These are phyloP conservation scores for Yamadazyma atlantica DNA, from an alignment of 1,139 yeast species.

Conservation along the genomic window DNA sequence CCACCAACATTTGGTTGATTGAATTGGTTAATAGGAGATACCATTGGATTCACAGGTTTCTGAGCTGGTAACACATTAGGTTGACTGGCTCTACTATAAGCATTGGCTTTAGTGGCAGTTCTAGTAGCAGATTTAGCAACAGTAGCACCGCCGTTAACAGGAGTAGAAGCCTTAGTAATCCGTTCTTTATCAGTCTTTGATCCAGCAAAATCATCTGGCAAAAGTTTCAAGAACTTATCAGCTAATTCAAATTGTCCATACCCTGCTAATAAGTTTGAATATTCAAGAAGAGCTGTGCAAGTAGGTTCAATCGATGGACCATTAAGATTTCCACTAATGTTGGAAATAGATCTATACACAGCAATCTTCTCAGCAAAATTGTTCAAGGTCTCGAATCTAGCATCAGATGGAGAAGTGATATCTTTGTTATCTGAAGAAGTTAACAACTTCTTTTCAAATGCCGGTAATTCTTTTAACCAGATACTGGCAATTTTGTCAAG, in stretches of 20 bases:
- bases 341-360: slow-evolving; percentile 62
- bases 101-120: slow-evolving; percentile 6
- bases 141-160: slow-evolving; percentile 7
- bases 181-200: slow-evolving; percentile 67
- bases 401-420: slow-evolving; percentile 70
- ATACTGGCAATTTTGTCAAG: slow-evolving; percentile 75
- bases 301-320: slow-evolving; percentile 53
- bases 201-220: slow-evolving; percentile 60
- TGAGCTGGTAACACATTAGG: slow-evolving; percentile 5
- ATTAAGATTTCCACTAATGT: slow-evolving; percentile 37
- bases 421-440: slow-evolving; percentile 30
- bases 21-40: slow-evolving; percentile 9
- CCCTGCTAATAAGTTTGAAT: slow-evolving; percentile 75
- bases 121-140: slow-evolving; percentile 2
- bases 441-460: slow-evolving; percentile 54
- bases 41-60: slow-evolving; percentile 6
- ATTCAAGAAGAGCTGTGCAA: slow-evolving; percentile 67
- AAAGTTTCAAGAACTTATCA: slow-evolving; percentile 59
- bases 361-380: slow-evolving; percentile 83
- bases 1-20: slow-evolving; percentile 7
- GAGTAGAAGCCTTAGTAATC: slow-evolving; percentile 54
- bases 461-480: slow-evolving; percentile 79
- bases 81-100: slow-evolving; percentile 10
- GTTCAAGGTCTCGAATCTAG: slow-evolving; percentile 79
- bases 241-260: slow-evolving; percentile 87